Conservation (phyloP, 257 asterid species). For the Nicotiana attenuata region DNA sequence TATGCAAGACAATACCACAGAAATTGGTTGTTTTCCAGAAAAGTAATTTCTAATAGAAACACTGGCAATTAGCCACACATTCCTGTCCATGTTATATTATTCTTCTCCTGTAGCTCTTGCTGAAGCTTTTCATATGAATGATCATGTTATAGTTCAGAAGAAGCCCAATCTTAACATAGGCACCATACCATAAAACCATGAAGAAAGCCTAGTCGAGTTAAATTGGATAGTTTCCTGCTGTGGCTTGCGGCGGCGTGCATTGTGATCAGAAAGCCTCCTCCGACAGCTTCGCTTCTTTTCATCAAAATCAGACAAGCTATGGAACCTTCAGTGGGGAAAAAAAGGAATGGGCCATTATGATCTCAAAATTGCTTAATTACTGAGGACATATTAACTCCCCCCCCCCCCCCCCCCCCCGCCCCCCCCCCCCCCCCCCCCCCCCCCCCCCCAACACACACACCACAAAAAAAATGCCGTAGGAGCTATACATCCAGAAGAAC, state of each 20-base stretch:
- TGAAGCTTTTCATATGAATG: neutral
- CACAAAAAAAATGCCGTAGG: too few species aligned
- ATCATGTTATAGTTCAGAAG: neutral
- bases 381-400: neutral
- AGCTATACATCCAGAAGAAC: neutral
- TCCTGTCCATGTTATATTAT: neutral
- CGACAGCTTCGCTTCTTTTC: conserved; percentile 91
- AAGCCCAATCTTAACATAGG: neutral
- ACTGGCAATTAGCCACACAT: neutral
- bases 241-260: conserved; percentile 92
- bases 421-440: neutral
- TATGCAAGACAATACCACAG: neutral
- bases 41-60: neutral
- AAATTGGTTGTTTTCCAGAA: neutral
- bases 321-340: conserved; percentile 55
- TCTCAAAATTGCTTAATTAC: neutral
- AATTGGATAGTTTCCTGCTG: conserved; percentile 58
- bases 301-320: conserved; percentile 71
- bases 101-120: neutral
- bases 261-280: conserved; percentile 83
- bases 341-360: neutral
- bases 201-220: conserved; percentile 47
- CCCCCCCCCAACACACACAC: too few species aligned
- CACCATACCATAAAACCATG: conserved; percentile 57
- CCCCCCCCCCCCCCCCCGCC: neutral